Percentiles rank a stretch among this genome's conserved stretches.
phyloP scores from a whole-genome alignment of 1,284 basidiomycete genomes.

The Singerocomus inundabilis region DNA sequence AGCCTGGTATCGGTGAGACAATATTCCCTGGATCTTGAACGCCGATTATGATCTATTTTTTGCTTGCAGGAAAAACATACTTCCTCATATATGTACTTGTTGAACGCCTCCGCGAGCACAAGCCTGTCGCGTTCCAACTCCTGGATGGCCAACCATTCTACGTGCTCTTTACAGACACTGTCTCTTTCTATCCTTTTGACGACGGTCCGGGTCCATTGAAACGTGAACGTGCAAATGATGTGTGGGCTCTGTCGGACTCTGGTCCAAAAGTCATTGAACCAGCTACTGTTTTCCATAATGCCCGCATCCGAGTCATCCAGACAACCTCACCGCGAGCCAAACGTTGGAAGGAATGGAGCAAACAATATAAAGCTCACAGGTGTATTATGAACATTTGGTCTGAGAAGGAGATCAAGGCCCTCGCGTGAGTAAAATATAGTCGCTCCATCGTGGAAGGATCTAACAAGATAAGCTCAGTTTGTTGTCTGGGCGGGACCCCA shows the following conservation, averaged over 20 bases:
- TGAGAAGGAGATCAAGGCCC: not conserved
- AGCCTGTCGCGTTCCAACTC: no score
- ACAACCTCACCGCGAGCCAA: not conserved
- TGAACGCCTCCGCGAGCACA: no score
- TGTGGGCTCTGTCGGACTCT: conserved; percentile 1
- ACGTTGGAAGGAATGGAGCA: not conserved
- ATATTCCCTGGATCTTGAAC: no score
- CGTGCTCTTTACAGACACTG: no score
- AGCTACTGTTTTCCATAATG: rapidly evolving
- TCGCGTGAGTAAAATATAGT: not conserved
- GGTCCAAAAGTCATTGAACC: rapidly evolving
- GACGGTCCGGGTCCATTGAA: rapidly evolving
- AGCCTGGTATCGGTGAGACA: no score
- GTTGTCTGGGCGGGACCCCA: not conserved
- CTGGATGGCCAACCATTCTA: no score
- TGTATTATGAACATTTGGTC: conserved; percentile 8
- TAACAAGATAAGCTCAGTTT: not conserved
- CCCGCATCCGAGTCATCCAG: not conserved
- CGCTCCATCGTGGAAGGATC: no score
- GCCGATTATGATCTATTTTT: no score
- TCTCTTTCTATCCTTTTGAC: not conserved
- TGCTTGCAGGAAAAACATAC: no score
- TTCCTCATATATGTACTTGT: no score
- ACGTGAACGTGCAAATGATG: no score
- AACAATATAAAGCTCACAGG: not conserved